These are phyloP conservation scores for Oidiodendron maius DNA, from an alignment of 495 filamentous ascomycete genomes.

Conservation along the genomic window DNA sequence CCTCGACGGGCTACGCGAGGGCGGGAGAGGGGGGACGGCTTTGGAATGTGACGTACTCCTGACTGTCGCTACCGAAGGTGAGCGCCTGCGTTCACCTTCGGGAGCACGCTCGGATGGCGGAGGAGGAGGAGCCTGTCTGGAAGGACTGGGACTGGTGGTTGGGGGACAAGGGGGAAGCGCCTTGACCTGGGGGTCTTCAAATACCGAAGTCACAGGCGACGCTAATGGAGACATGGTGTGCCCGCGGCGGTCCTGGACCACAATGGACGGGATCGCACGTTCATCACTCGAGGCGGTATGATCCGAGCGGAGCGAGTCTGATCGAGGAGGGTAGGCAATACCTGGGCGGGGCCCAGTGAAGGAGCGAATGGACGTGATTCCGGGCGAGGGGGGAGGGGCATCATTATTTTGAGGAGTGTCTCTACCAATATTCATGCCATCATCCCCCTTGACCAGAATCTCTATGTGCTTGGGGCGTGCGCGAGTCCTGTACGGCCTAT, in stretches of 20 bases:
- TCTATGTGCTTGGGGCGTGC: no score
- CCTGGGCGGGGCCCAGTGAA: not conserved
- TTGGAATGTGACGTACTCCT: not conserved
- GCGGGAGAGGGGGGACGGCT: not conserved
- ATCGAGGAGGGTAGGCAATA: constrained; percentile 1
- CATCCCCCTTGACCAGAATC: not conserved
- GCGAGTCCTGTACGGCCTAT: no score
- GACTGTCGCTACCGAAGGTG: not conserved
- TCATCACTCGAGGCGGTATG: constrained; percentile 5
- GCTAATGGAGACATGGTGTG: constrained; percentile 3
- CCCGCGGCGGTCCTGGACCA: not conserved
- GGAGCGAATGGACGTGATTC: not conserved
- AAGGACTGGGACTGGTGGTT: no score
- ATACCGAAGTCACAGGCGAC: not conserved
- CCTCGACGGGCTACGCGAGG: not conserved
- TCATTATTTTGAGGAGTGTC: not conserved
- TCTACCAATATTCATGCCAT: not conserved
- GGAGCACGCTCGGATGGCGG: no score
- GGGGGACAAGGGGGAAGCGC: no score
- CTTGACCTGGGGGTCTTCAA: constrained; percentile 7
- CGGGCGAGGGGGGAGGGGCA: not conserved
- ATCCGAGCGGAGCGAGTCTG: constrained; percentile 1
- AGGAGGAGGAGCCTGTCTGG: no score
- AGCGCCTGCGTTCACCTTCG: no score
- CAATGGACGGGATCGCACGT: constrained; percentile 1